Percentiles rank a stretch among this genome's conserved stretches.
phyloP scores from a whole-genome alignment of 495 filamentous ascomycete species.

The Hypoxylon rickii region DNA sequence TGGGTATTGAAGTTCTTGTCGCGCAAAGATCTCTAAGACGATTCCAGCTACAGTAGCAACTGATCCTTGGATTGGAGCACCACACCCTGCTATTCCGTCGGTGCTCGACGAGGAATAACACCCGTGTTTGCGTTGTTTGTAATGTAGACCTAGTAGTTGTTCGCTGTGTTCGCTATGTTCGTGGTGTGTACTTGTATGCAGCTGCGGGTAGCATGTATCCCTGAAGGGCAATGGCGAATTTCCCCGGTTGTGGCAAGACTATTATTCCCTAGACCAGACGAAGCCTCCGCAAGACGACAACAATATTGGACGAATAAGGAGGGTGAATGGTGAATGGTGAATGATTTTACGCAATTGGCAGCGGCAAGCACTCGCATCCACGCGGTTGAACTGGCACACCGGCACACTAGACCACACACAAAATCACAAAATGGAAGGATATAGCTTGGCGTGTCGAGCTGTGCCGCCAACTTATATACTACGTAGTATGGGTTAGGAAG shows the following conservation, averaged over 20 bases:
- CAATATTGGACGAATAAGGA: slow-evolving; percentile 2
- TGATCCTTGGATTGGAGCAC: too few relatives aligned
- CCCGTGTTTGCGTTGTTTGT: not conserved
- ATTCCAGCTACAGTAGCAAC: too few relatives aligned
- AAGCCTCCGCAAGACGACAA: slow-evolving; percentile 3
- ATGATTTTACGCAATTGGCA: slow-evolving; percentile 15
- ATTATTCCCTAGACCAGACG: slow-evolving; percentile 14
- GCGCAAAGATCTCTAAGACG: too few relatives aligned
- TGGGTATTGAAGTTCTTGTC: too few relatives aligned
- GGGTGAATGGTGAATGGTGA: slow-evolving; percentile 7
- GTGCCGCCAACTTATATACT: not conserved
- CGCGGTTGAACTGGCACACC: too few relatives aligned
- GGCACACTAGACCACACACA: slow-evolving; percentile 4
- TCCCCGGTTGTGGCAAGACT: slow-evolving; percentile 11
- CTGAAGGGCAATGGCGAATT: too few relatives aligned
- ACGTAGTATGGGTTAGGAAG: not conserved
- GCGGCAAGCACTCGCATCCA: slow-evolving; percentile 2
- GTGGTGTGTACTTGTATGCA: too few relatives aligned
- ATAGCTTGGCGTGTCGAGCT: slow-evolving; percentile 4
- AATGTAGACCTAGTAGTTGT: not conserved
- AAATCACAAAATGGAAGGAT: not conserved
- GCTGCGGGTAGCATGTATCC: too few relatives aligned
- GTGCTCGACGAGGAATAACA: not conserved
- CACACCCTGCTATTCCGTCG: too few relatives aligned
- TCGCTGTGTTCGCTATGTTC: too few relatives aligned